Base-by-base conservation (phyloP, 768 basidiomycete species). In the Lentinula detonsa region DNA sequence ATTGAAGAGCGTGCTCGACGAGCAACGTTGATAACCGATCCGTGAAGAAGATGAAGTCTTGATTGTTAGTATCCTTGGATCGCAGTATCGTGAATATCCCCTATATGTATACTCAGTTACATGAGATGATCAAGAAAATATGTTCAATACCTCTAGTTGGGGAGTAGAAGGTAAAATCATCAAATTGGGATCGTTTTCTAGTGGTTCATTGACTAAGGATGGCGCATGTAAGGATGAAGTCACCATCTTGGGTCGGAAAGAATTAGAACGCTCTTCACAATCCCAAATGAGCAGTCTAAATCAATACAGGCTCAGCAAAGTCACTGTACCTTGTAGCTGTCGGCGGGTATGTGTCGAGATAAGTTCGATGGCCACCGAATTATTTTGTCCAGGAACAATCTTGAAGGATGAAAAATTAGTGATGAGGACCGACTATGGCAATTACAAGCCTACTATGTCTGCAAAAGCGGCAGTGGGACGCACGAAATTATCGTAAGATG, bases 351-450 rank as follows among this genome's bases (percentile, higher is more conserved):
- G 97, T 2, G 92, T 93, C 15, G 88, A 87, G 57, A 99, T 93
- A 42, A 99, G 79, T 62, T 97, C 95, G 59, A 97, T 94, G 3
- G 96, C 95, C 9, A 96, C 88, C 21, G 83, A 72, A 68, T 98
- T 98, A 64, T 93, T 86, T 3, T 85, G 84, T 2, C 96, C 96
- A 1, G 95, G 95, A n/a, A 99, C 95, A 65, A 98, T 95, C 95
- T 96, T 63, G n/a, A 13, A 59, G 9, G 13, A 40, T 56, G 35
- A 43, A 60, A 33, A 21, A 37, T 37, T 9, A 42, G 45, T 53
- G 8, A n/a, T 11, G 9, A 9, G 21, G 46, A 49, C 53, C 57
- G 51, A 23, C 43, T 8, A 45, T 28, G 21, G 59, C 58, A 46
- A 39, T 10, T 34, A 18, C 60, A 69, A 51, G 65, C 76, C 61